Base-by-base conservation (phyloP, 495 filamentous ascomycete genomes). In the Tetracladium setigerum region DNA sequence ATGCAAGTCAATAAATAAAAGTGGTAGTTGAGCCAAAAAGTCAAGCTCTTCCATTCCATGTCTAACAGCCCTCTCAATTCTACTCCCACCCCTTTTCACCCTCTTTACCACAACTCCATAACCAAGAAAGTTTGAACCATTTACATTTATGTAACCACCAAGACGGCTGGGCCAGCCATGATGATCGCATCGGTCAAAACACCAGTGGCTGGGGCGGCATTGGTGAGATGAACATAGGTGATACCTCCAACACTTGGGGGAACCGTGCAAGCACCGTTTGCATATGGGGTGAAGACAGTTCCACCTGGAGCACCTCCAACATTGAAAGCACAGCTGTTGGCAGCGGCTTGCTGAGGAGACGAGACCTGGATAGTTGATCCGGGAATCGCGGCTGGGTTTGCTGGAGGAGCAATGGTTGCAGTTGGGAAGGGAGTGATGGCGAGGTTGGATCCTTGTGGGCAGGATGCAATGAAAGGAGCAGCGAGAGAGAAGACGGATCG, bases 401-500 rank as follows among this genome's bases (percentile, higher is more conserved):
- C 65, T 30, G 73, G 65, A 38, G 62, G 62, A 34, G 38, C 41
- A 18, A 63, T 40, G n/a, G 59, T 53, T 2, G 79, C 49, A 12
- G 57, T 50, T 1, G 76, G 71, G 64, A 79, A 83, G 2, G 78
- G 69, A 59, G 72, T 79, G 44, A 84, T 70, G 8, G 77, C 74
- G 0, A 83, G 68, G 15, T 58, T 53, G 5, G 70, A 68, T 60
- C 82, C 80, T 38, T 51, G 60, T 8, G 81, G 81, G 61, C 79
- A 84, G 1, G 67, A 68, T 0, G 54, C 57, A 52, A 84, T 82
- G 67, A 83, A 82, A 9, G 66, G 66, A 1, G 71, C 65, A 6
- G 80, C 81, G 19, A 83, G 63, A 5, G 78, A 79, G 63, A 74
- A 78, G n/a, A 83, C 77, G 49, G 74, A 66, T 45, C 81, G 67